Conservation (phyloP, 2,329 filamentous ascomycete genomes). For the Dothistroma septosporum region DNA sequence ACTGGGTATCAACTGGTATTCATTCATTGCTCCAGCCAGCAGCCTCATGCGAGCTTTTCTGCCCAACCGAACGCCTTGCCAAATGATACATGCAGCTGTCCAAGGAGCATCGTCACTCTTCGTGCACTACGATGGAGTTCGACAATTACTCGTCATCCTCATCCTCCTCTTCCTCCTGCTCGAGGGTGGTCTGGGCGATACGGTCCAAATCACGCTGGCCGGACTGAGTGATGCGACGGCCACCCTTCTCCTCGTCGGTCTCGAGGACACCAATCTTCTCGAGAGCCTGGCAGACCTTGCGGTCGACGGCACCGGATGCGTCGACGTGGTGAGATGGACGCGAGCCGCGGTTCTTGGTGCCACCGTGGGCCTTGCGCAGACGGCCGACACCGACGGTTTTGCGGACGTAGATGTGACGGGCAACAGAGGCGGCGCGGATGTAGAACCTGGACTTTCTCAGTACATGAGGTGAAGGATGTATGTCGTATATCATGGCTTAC, state of each 20-base stretch:
- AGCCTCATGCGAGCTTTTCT: conserved; percentile 9
- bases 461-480: background rate
- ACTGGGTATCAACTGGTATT: conserved; percentile 25
- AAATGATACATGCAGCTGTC: conserved; percentile 17
- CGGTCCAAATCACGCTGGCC: conserved; percentile 99
- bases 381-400: conserved; percentile 99
- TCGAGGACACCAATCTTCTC: conserved; percentile 99
- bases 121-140: conserved; percentile 5
- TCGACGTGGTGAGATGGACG: conserved; percentile 92
- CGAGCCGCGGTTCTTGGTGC: conserved; percentile 85
- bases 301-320: conserved; percentile 91
- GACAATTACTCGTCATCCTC: conserved; percentile 35
- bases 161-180: conserved; percentile 50
- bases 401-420: conserved; percentile 97
- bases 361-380: conserved; percentile 93
- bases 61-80: conserved; percentile 19
- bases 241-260: conserved; percentile 97
- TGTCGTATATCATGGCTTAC: conserved; percentile 53
- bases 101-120: conserved; percentile 10
- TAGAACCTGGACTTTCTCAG: conserved; percentile 53
- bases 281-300: conserved; percentile 93
- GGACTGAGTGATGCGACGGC: conserved; percentile 94
- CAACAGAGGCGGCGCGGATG: conserved; percentile 86
- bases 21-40: conserved; percentile 19
- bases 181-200: conserved; percentile 50